Evolutionary conservation across 352 stramenopile species (phyloP), one percentile per base, ranked within the genome.

Genomic region (Stramenopiles sp.): DNA sequence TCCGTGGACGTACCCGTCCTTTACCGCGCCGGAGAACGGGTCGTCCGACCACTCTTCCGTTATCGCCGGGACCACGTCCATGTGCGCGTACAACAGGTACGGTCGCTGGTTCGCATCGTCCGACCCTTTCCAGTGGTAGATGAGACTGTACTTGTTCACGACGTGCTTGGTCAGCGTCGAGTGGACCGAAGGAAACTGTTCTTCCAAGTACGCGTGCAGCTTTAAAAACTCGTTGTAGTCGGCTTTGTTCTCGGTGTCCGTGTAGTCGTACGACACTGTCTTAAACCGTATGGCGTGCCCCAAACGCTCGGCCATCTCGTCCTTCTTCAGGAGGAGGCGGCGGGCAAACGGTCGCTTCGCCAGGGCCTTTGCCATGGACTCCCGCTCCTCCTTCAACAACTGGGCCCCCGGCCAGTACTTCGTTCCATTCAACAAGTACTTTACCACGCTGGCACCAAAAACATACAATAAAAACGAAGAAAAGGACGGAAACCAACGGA

Each of bases 31-130:
- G 33, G 49, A 77, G 18, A 81, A 81, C 18, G 78, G 78, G 4
- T 4, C 3, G 1, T 81, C 3, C 4, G 77, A 34, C 78, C 78
- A 81, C 12, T 18, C 43, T 6, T 36, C 34, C 31, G 74, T 37
- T n/a, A 78, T 74, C 12, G 78, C 78, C 2, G 78, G 78, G 6
- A 81, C 78, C 0, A 81, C 78, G 37, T 81, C 78, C 34, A 82
- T n/a, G 49, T 81, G 78, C 0, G 77, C 78, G 68, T 78, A 81
- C 6, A 82, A 37, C 76, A 81, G 78, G 25, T 81, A 78, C 4
- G 78, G 78, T n/a, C 25, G 76, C n/a, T 4, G 4, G 49, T 78
- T 36, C 12, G 12, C 43, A 63, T 63, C 43, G 12, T 63, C 43
- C n/a, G 30, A 37, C 1, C 68, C 73, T 31, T 75, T 4, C 33